Base-by-base conservation (phyloP, 2,329 filamentous ascomycete species). In the Sporothrix brunneoviolacea region DNA sequence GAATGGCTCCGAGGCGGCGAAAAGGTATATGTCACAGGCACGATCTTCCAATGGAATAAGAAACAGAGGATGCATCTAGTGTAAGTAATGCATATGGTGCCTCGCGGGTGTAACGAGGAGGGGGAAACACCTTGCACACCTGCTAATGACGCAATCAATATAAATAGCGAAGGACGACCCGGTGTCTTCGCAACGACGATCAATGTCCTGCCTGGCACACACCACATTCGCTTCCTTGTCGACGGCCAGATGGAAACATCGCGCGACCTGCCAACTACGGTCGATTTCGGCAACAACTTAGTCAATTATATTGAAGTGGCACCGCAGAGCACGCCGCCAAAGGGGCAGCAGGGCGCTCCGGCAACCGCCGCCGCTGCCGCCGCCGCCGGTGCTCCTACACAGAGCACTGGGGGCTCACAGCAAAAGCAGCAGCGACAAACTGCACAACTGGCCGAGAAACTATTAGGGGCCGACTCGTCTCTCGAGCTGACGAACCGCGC, bases 241-340 rank as follows among this genome's bases (percentile, higher is more conserved):
- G 91, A 97, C 69, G 88, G 87, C 52, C 84, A 91, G 62, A 95
- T 96, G 89, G 81, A 85, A 64, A 93, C 90, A 13, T 93, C 89
- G 15, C 83, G 87, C 54, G 82, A 86, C 57, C 75, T 96, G 50
- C 91, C 93, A 13, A 97, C 93, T 0, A 95, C 93, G 2, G 93
- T 98, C 52, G 93, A 98, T 66, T 96, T 94, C 66, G 94, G 90
- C 57, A 97, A 97, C 70, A 95, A 95, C 64, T 76, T 98, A 16
- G 91, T 98, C 68, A 98, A 98, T 70, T 98, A 97, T 65, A 88
- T 98, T 62, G 93, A 98, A 71, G 87, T 97, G 55, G 88, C 79
- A 60, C 82, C 88, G 32, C 84, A 90, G 50, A 85, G 91, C 61
- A 68, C 83, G 27, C 72, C 74, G 10, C 62, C 65, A 22, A 61